A percentile compares a stretch with the other conserved stretches of the same genome.
Conservation (phyloP, 1,284 basidiomycete species). For the Leccinum pachyderme region DNA sequence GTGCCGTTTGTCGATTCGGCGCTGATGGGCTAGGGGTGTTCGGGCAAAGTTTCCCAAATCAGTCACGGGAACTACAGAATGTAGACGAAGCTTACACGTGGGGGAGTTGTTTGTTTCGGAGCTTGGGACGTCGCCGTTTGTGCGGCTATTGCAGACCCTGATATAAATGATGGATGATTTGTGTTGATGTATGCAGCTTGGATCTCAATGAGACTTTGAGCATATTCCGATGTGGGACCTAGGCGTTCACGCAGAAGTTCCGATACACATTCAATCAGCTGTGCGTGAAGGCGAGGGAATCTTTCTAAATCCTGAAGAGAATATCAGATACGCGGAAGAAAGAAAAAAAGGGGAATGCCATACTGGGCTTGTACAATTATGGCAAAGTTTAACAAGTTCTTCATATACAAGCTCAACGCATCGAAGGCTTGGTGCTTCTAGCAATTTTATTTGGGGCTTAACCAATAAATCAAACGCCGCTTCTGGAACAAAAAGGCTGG, state of each 20-base stretch:
- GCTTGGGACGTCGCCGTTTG: slow-evolving; percentile 44
- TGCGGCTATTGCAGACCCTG: slow-evolving; percentile 62
- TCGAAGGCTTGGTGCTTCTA: slow-evolving; percentile 90
- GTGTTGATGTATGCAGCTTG: slow-evolving; percentile 99
- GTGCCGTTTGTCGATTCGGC: slow-evolving; percentile 56
- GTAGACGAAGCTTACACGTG: slow-evolving; percentile 47
- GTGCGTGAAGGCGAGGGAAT: slow-evolving; percentile 91
- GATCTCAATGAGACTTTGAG: slow-evolving; percentile 93
- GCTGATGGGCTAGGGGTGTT: slow-evolving; percentile 48
- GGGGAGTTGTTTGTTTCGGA: slow-evolving; percentile 41
- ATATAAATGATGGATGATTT: slow-evolving; percentile 89
- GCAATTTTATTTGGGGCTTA: slow-evolving; percentile 97
- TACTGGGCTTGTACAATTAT: slow-evolving; percentile 92
- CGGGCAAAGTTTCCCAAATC: slow-evolving; percentile 4
- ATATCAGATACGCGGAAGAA: slow-evolving; percentile 9
- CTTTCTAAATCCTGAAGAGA: slow-evolving; percentile 84
- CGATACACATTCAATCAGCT: slow-evolving; percentile 96
- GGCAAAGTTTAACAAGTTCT: slow-evolving; percentile 99
- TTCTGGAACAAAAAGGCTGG: slow-evolving; percentile 96
- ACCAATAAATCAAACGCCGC: slow-evolving; percentile 96
- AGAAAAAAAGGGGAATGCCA: slow-evolving; percentile 28
- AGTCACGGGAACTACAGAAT: slow-evolving; percentile 4
- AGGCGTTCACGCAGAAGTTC: slow-evolving; percentile 94
- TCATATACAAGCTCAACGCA: slow-evolving; percentile 99
- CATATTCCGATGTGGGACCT: slow-evolving; percentile 95